Evolutionary conservation across 2,329 filamentous ascomycete species (phyloP).

Genomic region (Didymella arachidicola): DNA sequence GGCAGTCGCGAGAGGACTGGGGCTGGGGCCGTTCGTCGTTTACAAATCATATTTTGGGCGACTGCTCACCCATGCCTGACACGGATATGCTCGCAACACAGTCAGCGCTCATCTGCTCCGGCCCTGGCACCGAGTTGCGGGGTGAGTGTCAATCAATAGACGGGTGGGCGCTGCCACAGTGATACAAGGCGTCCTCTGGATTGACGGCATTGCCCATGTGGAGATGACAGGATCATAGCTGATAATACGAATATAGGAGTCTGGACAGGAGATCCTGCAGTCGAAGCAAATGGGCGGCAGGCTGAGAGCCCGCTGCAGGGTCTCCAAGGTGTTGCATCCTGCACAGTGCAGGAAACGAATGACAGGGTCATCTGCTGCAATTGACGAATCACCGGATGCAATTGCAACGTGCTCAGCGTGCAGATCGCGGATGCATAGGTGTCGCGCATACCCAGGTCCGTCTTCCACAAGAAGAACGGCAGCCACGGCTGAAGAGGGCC

Average conservation of each 20-base stretch:
- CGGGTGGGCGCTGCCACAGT: constrained; percentile 11
- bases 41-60: constrained; percentile 16
- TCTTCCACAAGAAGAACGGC: constrained; percentile 11
- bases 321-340: constrained; percentile 31
- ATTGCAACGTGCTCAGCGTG: constrained; percentile 35
- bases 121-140: constrained; percentile 16
- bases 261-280: constrained; percentile 39
- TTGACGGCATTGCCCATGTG: constrained; percentile 24
- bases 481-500: constrained; percentile 18
- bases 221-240: constrained; percentile 38
- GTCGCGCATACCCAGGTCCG: constrained; percentile 32
- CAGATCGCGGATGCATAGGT: constrained; percentile 42
- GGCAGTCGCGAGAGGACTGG: constrained; percentile 4
- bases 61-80: constrained; percentile 6
- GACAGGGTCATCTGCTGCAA: constrained; percentile 40
- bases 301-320: constrained; percentile 46
- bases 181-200: constrained; percentile 28
- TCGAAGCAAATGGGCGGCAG: constrained; percentile 30
- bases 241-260: constrained; percentile 32
- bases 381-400: constrained; percentile 47
- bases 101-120: constrained; percentile 17
- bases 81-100: constrained; percentile 19
- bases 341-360: constrained; percentile 28
- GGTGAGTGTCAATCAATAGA: constrained; percentile 25
- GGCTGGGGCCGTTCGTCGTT: constrained; percentile 6